phyloP scores from a whole-genome alignment of 176 grass and related monocot genomes.

The Avena insularis region DNA sequence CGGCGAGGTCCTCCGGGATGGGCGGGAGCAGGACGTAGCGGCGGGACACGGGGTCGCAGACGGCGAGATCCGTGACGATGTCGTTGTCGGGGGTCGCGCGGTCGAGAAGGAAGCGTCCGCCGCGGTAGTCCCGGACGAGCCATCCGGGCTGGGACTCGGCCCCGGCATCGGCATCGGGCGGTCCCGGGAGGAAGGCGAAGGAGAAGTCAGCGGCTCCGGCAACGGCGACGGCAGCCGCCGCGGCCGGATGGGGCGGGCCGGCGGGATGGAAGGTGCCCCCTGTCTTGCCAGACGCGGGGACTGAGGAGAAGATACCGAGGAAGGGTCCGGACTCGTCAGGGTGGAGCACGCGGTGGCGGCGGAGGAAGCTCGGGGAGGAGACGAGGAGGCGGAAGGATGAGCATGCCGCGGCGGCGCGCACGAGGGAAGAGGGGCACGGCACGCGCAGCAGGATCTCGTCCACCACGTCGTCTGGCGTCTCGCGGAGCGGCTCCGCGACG shows the following conservation, averaged over 20 bases:
- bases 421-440: background rate
- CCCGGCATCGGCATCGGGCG: background rate
- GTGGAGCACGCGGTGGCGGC: constrained; percentile 6
- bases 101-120: constrained; percentile 57
- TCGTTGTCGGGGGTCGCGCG: background rate
- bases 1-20: constrained; percentile 43
- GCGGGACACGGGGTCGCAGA: constrained; percentile 47
- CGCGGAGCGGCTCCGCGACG: background rate
- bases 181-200: constrained; percentile 43
- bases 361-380: constrained; percentile 1
- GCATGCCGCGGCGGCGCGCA: background rate
- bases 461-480: constrained; percentile 14
- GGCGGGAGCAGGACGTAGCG: constrained; percentile 51
- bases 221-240: background rate
- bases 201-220: constrained; percentile 41
- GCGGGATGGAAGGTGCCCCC: constrained; percentile 39
- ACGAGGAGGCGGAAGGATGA: background rate
- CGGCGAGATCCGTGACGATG: constrained; percentile 53
- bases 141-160: background rate
- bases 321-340: background rate
- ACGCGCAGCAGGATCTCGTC: background rate
- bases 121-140: constrained; percentile 50
- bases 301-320: background rate
- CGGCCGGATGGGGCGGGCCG: constrained; percentile 11
- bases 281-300: background rate